Evolutionary conservation across 2,329 filamentous ascomycete genomes (phyloP).

Genomic region (Fonsecaea pedrosoi): DNA sequence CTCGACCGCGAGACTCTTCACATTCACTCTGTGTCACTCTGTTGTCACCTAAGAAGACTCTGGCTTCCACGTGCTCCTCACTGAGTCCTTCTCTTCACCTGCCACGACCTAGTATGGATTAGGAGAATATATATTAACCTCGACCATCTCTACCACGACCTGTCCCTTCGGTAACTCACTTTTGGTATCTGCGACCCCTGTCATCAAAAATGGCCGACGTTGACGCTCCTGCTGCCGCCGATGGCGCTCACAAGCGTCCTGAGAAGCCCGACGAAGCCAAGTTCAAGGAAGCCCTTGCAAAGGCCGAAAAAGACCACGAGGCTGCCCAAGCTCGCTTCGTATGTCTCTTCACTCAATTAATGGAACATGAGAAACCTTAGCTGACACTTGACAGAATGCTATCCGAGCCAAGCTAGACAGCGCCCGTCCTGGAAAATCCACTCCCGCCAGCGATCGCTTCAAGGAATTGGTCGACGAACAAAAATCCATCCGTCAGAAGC

Average conservation of each 20-base stretch:
- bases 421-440: constrained; percentile 78
- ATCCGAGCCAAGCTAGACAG: constrained; percentile 88
- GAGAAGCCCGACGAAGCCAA: constrained; percentile 85
- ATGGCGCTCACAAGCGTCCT: constrained; percentile 63
- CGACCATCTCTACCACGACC: constrained; percentile 21
- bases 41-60: not conserved
- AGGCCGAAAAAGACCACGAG: constrained; percentile 86
- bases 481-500: constrained; percentile 83
- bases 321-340: constrained; percentile 75
- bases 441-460: constrained; percentile 79
- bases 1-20: not conserved
- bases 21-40: not conserved
- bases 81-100: constrained; percentile 14
- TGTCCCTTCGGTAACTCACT: constrained; percentile 26
- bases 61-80: constrained; percentile 2
- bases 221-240: constrained; percentile 45
- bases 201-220: constrained; percentile 47
- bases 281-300: constrained; percentile 78
- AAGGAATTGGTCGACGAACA: constrained; percentile 73
- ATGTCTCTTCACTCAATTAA: constrained; percentile 43
- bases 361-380: not conserved
- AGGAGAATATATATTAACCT: constrained; percentile 21
- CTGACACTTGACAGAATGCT: constrained; percentile 67
- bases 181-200: constrained; percentile 7
- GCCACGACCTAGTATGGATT: constrained; percentile 33